Percentiles rank a stretch among this genome's conserved stretches.
These are phyloP conservation scores for Stromatinia cepivora DNA, from an alignment of 2,329 filamentous ascomycete genomes.

Conservation along the genomic window DNA sequence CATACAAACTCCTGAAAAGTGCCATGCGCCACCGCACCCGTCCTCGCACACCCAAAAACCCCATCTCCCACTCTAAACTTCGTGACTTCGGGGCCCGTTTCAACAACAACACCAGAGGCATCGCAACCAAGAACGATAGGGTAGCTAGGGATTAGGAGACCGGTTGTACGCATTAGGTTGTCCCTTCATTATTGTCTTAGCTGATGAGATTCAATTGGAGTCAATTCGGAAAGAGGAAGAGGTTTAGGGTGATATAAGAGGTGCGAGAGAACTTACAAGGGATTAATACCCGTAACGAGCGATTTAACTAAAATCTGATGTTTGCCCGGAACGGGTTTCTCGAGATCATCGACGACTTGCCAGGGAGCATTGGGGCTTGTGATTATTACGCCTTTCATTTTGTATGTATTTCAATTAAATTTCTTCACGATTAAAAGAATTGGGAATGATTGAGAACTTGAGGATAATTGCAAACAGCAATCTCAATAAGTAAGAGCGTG, in stretches of 20 bases:
- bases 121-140: conserved; percentile 46
- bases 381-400: conserved; percentile 19
- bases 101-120: conserved; percentile 41
- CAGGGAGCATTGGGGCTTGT: background rate
- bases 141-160: conserved; percentile 41
- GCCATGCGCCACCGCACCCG: conserved; percentile 40
- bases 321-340: conserved; percentile 38
- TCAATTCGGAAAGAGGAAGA: background rate
- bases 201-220: background rate
- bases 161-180: conserved; percentile 41
- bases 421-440: background rate
- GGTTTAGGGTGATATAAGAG: background rate
- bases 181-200: conserved; percentile 34
- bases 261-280: conserved; percentile 40
- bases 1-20: conserved; percentile 22
- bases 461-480: too few relatives aligned
- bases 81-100: conserved; percentile 38
- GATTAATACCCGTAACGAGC: conserved; percentile 43
- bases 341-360: conserved; percentile 28
- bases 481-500: background rate
- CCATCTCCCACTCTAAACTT: conserved; percentile 42
- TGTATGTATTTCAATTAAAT: background rate
- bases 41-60: conserved; percentile 42
- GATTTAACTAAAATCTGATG: conserved; percentile 44
- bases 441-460: background rate